These are phyloP conservation scores for Macrophomina phaseolina DNA, from an alignment of 2,329 filamentous ascomycete genomes.

Conservation along the genomic window DNA sequence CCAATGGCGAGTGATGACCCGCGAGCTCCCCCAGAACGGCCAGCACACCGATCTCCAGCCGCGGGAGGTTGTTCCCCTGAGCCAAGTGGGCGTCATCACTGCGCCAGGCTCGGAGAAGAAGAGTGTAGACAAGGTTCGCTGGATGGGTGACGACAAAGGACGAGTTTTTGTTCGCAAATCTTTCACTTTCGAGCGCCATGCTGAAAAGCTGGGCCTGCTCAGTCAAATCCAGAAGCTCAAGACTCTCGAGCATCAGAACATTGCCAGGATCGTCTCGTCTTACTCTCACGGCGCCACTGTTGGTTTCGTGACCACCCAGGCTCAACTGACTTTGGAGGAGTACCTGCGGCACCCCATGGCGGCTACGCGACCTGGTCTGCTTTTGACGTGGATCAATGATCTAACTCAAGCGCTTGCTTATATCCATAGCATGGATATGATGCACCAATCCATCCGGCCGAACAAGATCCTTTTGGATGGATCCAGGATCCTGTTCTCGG, in stretches of 20 bases:
- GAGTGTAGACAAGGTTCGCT: slow-evolving; percentile 43
- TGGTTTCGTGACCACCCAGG: slow-evolving; percentile 41
- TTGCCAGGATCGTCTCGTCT: slow-evolving; percentile 45
- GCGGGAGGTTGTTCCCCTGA: slow-evolving; percentile 45
- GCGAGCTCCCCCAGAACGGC: slow-evolving; percentile 45
- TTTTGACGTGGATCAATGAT: slow-evolving; percentile 49
- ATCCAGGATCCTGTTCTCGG: slow-evolving; percentile 41
- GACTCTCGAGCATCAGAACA: slow-evolving; percentile 46
- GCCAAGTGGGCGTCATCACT: slow-evolving; percentile 36
- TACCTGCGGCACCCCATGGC: slow-evolving; percentile 43
- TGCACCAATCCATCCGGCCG: slow-evolving; percentile 45
- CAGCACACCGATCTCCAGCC: slow-evolving; percentile 44
- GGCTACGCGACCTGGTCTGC: slow-evolving; percentile 39
- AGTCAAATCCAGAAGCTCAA: slow-evolving; percentile 47
- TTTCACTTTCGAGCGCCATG: slow-evolving; percentile 42
- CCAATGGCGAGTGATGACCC: slow-evolving; percentile 48
- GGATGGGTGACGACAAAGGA: slow-evolving; percentile 43
- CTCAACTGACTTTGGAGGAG: slow-evolving; percentile 46
- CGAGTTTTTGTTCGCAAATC: slow-evolving; percentile 44
- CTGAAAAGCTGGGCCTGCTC: slow-evolving; percentile 43
- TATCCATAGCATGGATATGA: slow-evolving; percentile 42
- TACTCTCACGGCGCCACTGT: slow-evolving; percentile 46
- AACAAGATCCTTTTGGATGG: slow-evolving; percentile 48
- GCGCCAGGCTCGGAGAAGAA: slow-evolving; percentile 36
- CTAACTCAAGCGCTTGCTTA: slow-evolving; percentile 46